Base-by-base conservation (phyloP, 2,329 filamentous ascomycete genomes). In the Aspergillus thermomutatus region DNA sequence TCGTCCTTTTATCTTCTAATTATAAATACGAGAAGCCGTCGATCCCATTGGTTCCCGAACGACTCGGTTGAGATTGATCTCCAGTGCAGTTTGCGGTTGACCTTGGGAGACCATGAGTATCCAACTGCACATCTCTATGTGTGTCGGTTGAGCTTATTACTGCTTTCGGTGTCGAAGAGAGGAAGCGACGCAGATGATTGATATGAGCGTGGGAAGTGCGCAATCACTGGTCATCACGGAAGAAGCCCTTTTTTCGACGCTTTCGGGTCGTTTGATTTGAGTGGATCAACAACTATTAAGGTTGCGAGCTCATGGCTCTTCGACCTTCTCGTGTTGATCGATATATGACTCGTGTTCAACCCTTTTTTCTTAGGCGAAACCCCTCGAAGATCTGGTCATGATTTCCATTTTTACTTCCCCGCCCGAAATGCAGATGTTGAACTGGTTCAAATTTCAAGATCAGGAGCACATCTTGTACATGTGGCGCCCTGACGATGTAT, bases 21-120 rank as follows among this genome's bases (percentile, higher is more conserved):
- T 57, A 61, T 62, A 59, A 61, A 62, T 53, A 62, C 60, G 60
- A 61, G 59, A 55, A 56, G 27, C 26, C 37, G 51, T 51, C 51
- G 51, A 54, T 62, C 56, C 28, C 9, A 56, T 56, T 54, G 56
- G 48, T 40, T 46, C 40, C 27, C 43, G 43, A 53, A 45, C 23
- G 19, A 11, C 27, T 52, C 6, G 5, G n/a, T 48, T 46, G 40
- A 50, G 2, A 23, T 57, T 40, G 45, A 21, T 19, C 49, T 27
- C 28, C 14, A 52, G 14, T 21, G 49, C 9, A 6, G 23, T 37
- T 9, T 17, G 49, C 28, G 9, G 9, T 50, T 19, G 21, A 26
- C 11, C 9, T 4, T n/a, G 28, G 21, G 21, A 34, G 49, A n/a
- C 3, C 26, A 19, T 49, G 48, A 48, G 14, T 37, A n/a, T 37